Conservation (phyloP, 2,329 filamentous ascomycete species). For the Balansia obtecta region DNA sequence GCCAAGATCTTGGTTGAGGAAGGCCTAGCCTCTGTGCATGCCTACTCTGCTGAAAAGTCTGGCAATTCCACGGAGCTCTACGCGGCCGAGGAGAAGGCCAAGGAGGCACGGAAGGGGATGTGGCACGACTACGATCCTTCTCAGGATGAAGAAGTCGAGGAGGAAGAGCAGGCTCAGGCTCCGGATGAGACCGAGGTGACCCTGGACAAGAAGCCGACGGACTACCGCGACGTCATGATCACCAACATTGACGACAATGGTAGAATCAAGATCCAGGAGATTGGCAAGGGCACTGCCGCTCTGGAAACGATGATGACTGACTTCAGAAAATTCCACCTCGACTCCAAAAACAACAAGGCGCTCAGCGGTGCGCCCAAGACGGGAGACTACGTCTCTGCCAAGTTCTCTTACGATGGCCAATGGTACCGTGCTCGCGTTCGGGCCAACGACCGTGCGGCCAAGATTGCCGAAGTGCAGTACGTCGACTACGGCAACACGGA, state of each 20-base stretch:
- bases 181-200: constrained; percentile 37
- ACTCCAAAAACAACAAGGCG: constrained; percentile 64
- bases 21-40: constrained; percentile 81
- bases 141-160: constrained; percentile 56
- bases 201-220: constrained; percentile 53
- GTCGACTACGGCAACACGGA: constrained; percentile 96
- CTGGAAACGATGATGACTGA: constrained; percentile 81
- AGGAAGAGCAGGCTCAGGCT: constrained; percentile 36
- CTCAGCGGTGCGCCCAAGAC: constrained; percentile 71
- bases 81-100: constrained; percentile 77
- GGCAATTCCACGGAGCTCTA: constrained; percentile 81
- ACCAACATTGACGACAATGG: constrained; percentile 79
- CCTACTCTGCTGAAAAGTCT: constrained; percentile 90
- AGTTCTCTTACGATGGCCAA: constrained; percentile 77
- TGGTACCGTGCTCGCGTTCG: constrained; percentile 93
- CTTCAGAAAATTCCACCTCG: constrained; percentile 84
- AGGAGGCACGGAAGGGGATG: constrained; percentile 74
- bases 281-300: constrained; percentile 74
- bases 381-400: constrained; percentile 81
- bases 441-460: constrained; percentile 81
- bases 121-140: constrained; percentile 95
- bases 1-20: constrained; percentile 89
- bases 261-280: constrained; percentile 80
- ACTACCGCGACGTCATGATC: constrained; percentile 89
- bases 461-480: constrained; percentile 83